Evolutionary conservation across 805 yeast species (phyloP).

Genomic region (Cyberlindnera galapagoensis): DNA sequence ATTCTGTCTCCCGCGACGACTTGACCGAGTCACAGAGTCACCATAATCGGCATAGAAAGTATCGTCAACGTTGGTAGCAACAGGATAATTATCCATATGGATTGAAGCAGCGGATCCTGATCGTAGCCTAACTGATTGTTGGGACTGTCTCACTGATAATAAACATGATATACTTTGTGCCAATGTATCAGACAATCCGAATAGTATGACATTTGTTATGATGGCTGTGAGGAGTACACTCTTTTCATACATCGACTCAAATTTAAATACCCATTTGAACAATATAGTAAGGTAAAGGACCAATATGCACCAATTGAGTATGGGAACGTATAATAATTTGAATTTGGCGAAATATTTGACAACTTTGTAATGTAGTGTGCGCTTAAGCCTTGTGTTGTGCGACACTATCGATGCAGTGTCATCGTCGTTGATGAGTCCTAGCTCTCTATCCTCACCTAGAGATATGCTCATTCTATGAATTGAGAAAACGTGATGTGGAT

Average conservation of each 20-base stretch:
- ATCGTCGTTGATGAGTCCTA: not conserved
- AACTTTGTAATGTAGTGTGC: slow-evolving; percentile 14
- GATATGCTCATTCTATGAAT: slow-evolving; percentile 9
- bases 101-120: no score
- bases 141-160: slow-evolving; percentile 10
- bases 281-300: slow-evolving; percentile 42
- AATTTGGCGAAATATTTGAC: slow-evolving; percentile 20
- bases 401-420: slow-evolving; percentile 7
- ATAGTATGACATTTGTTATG: slow-evolving; percentile 71
- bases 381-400: slow-evolving; percentile 11
- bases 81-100: slow-evolving; percentile 12
- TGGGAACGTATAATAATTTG: slow-evolving; percentile 44
- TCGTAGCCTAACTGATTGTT: no score
- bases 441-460: slow-evolving; percentile 9
- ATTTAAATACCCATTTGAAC: slow-evolving; percentile 47
- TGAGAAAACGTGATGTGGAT: no score
- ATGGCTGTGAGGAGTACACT: slow-evolving; percentile 73
- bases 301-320: slow-evolving; percentile 49
- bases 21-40: slow-evolving; percentile 22
- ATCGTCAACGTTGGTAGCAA: slow-evolving; percentile 20
- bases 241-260: slow-evolving; percentile 53
- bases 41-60: slow-evolving; percentile 26
- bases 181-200: slow-evolving; percentile 85
- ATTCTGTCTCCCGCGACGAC: slow-evolving; percentile 25
- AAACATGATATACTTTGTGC: slow-evolving; percentile 52